These are phyloP conservation scores for Darksidea phi DNA, from an alignment of 495 filamentous ascomycete species.

Conservation along the genomic window DNA sequence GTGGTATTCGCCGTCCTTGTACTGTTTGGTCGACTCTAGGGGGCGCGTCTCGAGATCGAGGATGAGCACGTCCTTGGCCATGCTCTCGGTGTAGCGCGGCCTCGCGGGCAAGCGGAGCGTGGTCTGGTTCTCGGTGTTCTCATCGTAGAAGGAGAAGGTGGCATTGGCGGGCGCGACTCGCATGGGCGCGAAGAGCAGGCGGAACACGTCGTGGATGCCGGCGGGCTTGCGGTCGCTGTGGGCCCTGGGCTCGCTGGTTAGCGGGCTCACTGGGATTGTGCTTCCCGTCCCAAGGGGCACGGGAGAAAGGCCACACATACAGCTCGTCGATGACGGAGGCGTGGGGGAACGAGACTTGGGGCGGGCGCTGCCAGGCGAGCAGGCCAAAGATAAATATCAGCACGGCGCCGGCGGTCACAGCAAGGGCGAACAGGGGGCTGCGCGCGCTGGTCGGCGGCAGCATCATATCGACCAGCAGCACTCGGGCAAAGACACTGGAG, in stretches of 20 bases:
- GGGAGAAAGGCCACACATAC: conserved; percentile 1
- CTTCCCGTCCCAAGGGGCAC: neutral
- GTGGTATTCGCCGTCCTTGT: conserved; percentile 20
- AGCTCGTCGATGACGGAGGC: conserved; percentile 10
- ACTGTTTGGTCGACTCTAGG: conserved; percentile 16
- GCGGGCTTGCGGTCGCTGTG: neutral
- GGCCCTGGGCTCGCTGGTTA: neutral
- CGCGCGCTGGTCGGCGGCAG: conserved; percentile 14
- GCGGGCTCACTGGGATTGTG: neutral
- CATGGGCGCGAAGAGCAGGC: conserved; percentile 27
- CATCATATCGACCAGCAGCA: conserved; percentile 6
- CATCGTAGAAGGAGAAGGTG: conserved; percentile 13
- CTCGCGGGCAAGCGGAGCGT: conserved; percentile 13
- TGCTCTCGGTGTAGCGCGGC: conserved; percentile 8
- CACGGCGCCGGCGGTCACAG: conserved; percentile 14
- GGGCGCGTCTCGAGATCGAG: conserved; percentile 35
- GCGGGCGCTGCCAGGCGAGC: conserved; percentile 19
- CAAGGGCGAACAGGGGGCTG: conserved; percentile 21
- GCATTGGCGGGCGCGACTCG: conserved; percentile 12
- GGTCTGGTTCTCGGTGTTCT: conserved; percentile 4
- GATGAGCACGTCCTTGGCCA: conserved; percentile 30
- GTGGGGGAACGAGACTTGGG: conserved; percentile 6
- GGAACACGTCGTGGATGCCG: conserved; percentile 27
- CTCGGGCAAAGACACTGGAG: no score
- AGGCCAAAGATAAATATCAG: conserved; percentile 22